A percentile compares a stretch with the other conserved stretches of the same genome.
phyloP scores from a whole-genome alignment of 352 stramenopile species.

The Phytophthora ramorum region DNA sequence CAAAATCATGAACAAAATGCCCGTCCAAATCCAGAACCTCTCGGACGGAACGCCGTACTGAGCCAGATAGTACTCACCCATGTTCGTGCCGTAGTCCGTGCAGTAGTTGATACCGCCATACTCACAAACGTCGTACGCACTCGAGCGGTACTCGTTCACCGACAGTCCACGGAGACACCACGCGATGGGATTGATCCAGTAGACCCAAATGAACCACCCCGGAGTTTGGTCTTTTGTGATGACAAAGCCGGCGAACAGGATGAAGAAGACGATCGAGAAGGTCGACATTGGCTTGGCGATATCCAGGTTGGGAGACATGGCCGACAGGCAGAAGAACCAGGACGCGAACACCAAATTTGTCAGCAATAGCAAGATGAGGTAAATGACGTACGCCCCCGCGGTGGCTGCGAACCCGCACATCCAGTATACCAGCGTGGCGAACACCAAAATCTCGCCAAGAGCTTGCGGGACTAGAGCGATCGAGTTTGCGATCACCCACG shows the following conservation, averaged over 20 bases:
- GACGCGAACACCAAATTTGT: slow-evolving; percentile 55
- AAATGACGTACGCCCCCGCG: slow-evolving; percentile 46
- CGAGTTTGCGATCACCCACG: slow-evolving; percentile 59
- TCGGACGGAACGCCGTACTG: slow-evolving; percentile 33
- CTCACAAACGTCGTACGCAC: slow-evolving; percentile 29
- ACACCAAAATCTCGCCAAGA: slow-evolving; percentile 62
- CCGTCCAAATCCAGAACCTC: slow-evolving; percentile 34
- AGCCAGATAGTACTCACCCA: slow-evolving; percentile 42
- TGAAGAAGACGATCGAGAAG: slow-evolving; percentile 45
- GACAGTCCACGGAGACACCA: slow-evolving; percentile 21
- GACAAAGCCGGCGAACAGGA: slow-evolving; percentile 61
- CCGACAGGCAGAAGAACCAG: slow-evolving; percentile 60
- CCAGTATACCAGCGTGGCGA: slow-evolving; percentile 80
- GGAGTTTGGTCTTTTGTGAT: slow-evolving; percentile 48
- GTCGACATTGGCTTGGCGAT: slow-evolving; percentile 53
- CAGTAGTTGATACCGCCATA: slow-evolving; percentile 30
- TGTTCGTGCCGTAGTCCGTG: slow-evolving; percentile 27
- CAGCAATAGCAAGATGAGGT: slow-evolving; percentile 49
- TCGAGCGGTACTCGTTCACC: slow-evolving; percentile 39
- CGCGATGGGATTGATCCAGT: slow-evolving; percentile 50
- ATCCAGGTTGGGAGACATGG: slow-evolving; percentile 37
- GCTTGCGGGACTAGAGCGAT: slow-evolving; percentile 41
- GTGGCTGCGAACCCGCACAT: slow-evolving; percentile 58
- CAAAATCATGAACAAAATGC: slow-evolving; percentile 36
- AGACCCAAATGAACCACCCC: slow-evolving; percentile 29